Evolutionary conservation across 345 rosid genomes (phyloP).

Genomic region (Eutrema japonicum): DNA sequence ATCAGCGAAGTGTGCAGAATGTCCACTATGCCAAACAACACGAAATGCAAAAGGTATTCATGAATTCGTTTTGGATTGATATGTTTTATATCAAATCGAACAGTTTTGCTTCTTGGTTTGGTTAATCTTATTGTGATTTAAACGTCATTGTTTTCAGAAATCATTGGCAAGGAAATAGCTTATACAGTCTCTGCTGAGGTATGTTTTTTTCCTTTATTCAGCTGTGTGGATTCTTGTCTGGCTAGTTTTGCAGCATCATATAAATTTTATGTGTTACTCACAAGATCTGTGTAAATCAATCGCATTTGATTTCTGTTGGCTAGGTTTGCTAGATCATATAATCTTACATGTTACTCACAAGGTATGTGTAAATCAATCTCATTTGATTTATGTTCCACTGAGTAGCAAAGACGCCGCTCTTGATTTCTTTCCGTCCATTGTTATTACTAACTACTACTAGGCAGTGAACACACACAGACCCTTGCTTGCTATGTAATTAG

Average conservation of each 20-base stretch:
- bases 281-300: conserved; percentile 17
- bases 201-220: background rate
- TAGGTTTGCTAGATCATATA: background rate
- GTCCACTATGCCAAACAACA: conserved; percentile 36
- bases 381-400: background rate
- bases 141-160: conserved; percentile 28
- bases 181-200: conserved; percentile 40
- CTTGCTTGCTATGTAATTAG: background rate
- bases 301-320: background rate
- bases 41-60: conserved; percentile 33
- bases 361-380: conserved; percentile 5
- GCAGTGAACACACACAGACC: background rate
- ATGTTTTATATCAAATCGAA: background rate
- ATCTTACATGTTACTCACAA: background rate
- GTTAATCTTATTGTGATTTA: background rate
- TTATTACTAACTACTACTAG: background rate
- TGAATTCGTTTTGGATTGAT: background rate
- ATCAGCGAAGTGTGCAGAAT: conserved; percentile 32
- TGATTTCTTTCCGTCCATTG: conserved; percentile 1
- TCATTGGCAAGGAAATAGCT: conserved; percentile 34
- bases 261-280: background rate
- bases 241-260: background rate
- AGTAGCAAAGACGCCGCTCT: background rate
- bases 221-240: conserved; percentile 5
- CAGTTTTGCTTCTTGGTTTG: conserved; percentile 14